A percentile compares a stretch with the other conserved stretches of the same genome.
Conservation (phyloP, 2,329 filamentous ascomycete species). For the Aspergillus sp. region DNA sequence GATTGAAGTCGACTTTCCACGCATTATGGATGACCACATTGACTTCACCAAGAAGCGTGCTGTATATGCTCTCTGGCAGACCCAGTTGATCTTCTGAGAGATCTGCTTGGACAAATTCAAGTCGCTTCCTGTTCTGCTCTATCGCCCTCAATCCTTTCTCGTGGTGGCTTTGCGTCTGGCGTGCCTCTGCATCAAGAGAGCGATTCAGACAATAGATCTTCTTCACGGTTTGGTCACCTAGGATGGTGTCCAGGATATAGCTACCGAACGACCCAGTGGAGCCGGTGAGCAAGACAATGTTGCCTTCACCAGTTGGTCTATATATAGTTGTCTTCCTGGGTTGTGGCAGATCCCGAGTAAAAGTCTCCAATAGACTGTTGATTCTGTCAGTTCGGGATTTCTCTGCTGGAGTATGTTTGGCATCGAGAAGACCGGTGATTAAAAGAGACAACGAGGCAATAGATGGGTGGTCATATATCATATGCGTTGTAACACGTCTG, state of each 20-base stretch:
- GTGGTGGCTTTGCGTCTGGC: conserved; percentile 38
- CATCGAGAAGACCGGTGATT: neutral
- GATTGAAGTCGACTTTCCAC: conserved; percentile 40
- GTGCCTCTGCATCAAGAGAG: conserved; percentile 35
- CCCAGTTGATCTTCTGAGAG: conserved; percentile 26
- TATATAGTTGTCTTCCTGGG: too few species aligned
- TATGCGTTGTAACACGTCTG: neutral
- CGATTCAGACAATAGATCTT: conserved; percentile 52
- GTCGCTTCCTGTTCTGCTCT: conserved; percentile 23
- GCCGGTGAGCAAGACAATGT: conserved; percentile 27
- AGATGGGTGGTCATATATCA: neutral
- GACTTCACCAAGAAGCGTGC: conserved; percentile 19
- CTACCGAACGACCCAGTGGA: conserved; percentile 51
- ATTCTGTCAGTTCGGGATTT: neutral
- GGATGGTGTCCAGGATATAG: conserved; percentile 45
- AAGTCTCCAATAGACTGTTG: neutral
- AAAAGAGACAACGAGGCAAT: neutral
- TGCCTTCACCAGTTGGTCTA: neutral
- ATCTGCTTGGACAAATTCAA: conserved; percentile 35
- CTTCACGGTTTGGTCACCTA: conserved; percentile 32
- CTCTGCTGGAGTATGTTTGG: neutral
- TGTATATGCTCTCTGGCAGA: conserved; percentile 23
- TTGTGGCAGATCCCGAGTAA: neutral
- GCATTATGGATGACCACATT: conserved; percentile 37
- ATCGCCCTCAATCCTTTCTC: conserved; percentile 35